phyloP scores from a whole-genome alignment of 176 grass and related monocot genomes.

The Musa beccarii region DNA sequence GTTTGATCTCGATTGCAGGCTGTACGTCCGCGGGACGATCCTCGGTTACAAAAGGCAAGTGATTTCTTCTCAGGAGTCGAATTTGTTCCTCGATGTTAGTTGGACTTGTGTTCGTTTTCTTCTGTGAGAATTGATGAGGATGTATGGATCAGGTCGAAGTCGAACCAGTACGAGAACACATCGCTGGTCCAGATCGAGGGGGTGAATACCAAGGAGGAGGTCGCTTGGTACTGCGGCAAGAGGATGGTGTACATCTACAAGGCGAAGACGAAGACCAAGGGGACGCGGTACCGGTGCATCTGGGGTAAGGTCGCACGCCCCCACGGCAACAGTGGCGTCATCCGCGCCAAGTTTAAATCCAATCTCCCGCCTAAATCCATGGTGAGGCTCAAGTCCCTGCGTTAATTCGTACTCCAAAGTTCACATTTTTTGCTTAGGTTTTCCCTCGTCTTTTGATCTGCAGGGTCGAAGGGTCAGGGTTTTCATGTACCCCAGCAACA shows the following conservation, averaged over 20 bases:
- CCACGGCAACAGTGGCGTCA: constrained; percentile 1
- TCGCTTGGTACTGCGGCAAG: constrained; percentile 13
- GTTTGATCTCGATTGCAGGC: background rate
- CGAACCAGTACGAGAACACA: constrained; percentile 9
- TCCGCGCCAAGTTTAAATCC: constrained; percentile 12
- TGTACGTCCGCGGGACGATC: constrained; percentile 8
- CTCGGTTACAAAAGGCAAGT: constrained; percentile 12
- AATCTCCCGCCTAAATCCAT: constrained; percentile 10
- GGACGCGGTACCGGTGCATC: constrained; percentile 7
- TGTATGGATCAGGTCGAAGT: constrained; percentile 8
- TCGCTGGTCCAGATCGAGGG: constrained; percentile 11
- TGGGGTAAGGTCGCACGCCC: constrained; percentile 10
- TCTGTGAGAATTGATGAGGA: background rate
- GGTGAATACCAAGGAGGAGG: constrained; percentile 13
- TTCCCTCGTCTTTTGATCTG: background rate
- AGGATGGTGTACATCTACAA: constrained; percentile 11
- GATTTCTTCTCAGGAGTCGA: background rate
- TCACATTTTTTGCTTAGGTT: background rate
- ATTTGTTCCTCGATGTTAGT: background rate
- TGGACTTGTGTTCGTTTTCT: background rate
- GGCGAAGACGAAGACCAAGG: constrained; percentile 3
- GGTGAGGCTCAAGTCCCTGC: background rate
- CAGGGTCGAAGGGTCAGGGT: constrained; percentile 3
- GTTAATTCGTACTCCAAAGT: background rate
- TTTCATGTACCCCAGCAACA: constrained; percentile 16